Conservation (phyloP, 768 basidiomycete genomes). For the Lyophyllum shimeji region DNA sequence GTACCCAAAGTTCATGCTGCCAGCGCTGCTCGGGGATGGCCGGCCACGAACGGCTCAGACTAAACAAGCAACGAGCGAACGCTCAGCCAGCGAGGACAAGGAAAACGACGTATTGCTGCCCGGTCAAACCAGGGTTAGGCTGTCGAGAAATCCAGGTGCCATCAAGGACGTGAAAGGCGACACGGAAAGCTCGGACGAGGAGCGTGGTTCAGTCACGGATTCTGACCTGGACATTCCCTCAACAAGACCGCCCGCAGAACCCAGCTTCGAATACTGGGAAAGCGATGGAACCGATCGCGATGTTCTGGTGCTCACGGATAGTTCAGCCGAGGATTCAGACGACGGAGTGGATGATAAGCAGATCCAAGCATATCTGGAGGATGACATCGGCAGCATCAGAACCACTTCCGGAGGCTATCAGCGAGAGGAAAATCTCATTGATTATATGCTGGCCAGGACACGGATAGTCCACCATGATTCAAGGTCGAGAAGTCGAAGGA, state of each 20-base stretch:
- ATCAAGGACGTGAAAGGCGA: conserved; percentile 55
- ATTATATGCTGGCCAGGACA: conserved; percentile 64
- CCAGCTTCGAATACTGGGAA: not conserved
- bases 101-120: conserved; percentile 42
- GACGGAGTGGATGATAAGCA: conserved; percentile 27
- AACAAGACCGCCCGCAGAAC: conserved; percentile 5
- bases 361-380: conserved; percentile 33
- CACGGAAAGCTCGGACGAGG: conserved; percentile 55
- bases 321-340: conserved; percentile 22
- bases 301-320: conserved; percentile 17
- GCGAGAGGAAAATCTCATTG: conserved; percentile 55
- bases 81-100: conserved; percentile 29
- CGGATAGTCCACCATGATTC: conserved; percentile 26
- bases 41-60: conserved; percentile 12
- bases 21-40: conserved; percentile 25
- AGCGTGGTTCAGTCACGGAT: conserved; percentile 11
- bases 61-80: conserved; percentile 10
- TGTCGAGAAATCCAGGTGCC: conserved; percentile 26
- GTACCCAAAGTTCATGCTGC: conserved; percentile 56
- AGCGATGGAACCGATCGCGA: conserved; percentile 19
- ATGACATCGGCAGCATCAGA: conserved; percentile 11
- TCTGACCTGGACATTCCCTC: not conserved
- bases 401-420: conserved; percentile 12
- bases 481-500: conserved; percentile 7
- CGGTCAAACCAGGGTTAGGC: conserved; percentile 48